Base-by-base conservation (phyloP, 306 rosid genomes). In the Myrica gale region DNA sequence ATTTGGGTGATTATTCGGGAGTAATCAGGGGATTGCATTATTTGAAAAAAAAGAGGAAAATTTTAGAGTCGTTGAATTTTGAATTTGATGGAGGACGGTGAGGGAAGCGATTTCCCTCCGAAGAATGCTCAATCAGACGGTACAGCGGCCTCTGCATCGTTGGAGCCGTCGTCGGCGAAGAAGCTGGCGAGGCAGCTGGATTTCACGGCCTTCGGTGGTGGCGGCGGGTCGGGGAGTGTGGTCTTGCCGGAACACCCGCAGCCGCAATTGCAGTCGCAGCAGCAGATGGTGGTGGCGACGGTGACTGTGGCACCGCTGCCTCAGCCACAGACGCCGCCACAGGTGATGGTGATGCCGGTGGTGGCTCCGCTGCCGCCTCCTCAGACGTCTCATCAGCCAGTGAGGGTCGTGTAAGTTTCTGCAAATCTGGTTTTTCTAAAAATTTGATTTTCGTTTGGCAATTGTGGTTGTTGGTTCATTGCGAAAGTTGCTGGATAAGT, bases 121-220 rank as follows among this genome's bases (percentile, higher is more conserved):
- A 87, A 80, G 78, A 89, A 87, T 82, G 85, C 73, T 53, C 83
- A 81, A 77, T 81, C 86, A 16, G 92, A 88, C 66, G 83, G 78
- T 48, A 78, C 68, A 20, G 61, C 87, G 0, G 74, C 75, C 1
- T 46, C 80, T 3, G 72, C 86, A 66, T 71, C 83, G 60, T 72
- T 84, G 62, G 99, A 92, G 72, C 85, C 76, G 84, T 93, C 97
- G 44, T 86, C 97, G 41, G 84, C 88, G 80, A 96, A 86, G 91
- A 96, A 92, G 85, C 90, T 90, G 9, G 98, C 93, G 66, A 85
- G 98, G 85, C 99, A 96, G 90, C 98, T 96, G 68, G 96, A 92
- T 89, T 96, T 96, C 81, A 89, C 92, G 2, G 92, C 86, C 46
- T 82, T 77, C 47, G 87, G 88, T n/a, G 90, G 85, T 45, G 88